phyloP scores from a whole-genome alignment of 805 yeast species.

The Candida maltosa region DNA sequence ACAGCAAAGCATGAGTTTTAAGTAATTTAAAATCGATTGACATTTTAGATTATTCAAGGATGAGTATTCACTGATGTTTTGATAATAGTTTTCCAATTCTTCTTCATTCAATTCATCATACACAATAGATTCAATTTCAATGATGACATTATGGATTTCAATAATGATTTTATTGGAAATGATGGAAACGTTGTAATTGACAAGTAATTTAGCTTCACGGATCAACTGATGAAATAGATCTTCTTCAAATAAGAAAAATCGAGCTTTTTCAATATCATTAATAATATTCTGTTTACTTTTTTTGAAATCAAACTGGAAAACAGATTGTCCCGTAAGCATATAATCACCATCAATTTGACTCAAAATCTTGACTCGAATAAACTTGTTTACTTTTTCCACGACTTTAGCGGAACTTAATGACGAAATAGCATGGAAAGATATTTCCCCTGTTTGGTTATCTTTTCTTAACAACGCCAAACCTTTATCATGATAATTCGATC shows the following conservation, averaged over 20 bases:
- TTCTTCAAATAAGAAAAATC: constrained; percentile 80
- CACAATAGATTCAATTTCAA: constrained; percentile 68
- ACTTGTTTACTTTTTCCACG: constrained; percentile 38
- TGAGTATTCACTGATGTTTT: constrained; percentile 26
- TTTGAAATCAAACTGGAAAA: constrained; percentile 20
- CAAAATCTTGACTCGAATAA: constrained; percentile 58
- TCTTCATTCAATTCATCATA: constrained; percentile 41
- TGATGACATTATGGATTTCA: constrained; percentile 59
- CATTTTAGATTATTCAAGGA: constrained; percentile 42
- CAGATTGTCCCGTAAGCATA: constrained; percentile 57
- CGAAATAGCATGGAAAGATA: constrained; percentile 29
- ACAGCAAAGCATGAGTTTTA: constrained; percentile 61
- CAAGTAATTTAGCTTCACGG: constrained; percentile 69
- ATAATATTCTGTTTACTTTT: constrained; percentile 26
- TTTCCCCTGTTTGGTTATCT: constrained; percentile 30
- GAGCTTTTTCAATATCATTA: constrained; percentile 59
- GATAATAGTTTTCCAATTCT: constrained; percentile 25
- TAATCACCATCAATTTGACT: constrained; percentile 53
- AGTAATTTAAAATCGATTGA: constrained; percentile 47
- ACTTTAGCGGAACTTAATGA: constrained; percentile 25
- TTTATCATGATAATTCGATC: constrained; percentile 68
- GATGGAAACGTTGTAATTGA: constrained; percentile 65
- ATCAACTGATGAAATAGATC: constrained; percentile 78
- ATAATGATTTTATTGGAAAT: constrained; percentile 63
- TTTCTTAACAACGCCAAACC: constrained; percentile 75